Evolutionary conservation across 805 yeast genomes (phyloP).

Genomic region (Kurtzmaniella cleridarum): DNA sequence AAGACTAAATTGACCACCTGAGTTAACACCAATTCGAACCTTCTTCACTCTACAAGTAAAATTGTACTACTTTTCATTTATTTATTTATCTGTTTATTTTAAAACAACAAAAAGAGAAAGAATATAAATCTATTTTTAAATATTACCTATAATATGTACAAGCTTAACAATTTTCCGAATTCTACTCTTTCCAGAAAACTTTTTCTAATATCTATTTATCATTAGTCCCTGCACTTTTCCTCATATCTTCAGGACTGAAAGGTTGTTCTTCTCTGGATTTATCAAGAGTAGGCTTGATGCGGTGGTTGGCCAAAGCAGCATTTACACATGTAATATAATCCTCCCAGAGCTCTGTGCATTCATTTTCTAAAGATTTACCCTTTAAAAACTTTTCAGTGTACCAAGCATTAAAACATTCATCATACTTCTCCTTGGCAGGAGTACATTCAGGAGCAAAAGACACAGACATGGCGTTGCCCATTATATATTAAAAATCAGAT

Average conservation of each 20-base stretch:
- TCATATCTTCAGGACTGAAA: slow-evolving; percentile 39
- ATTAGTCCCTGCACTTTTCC: slow-evolving; percentile 16
- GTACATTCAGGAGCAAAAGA: slow-evolving; percentile 98
- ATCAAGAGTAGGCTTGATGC: slow-evolving; percentile 76
- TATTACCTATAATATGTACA: too few relatives aligned
- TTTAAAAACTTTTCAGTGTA: slow-evolving; percentile 78
- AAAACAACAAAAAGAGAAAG: too few relatives aligned
- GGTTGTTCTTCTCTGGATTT: slow-evolving; percentile 90
- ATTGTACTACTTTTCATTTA: too few relatives aligned
- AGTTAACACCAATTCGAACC: too few relatives aligned
- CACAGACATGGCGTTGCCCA: slow-evolving; percentile 47
- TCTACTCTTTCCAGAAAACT: not conserved
- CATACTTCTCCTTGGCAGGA: slow-evolving; percentile 76
- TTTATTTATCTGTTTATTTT: too few relatives aligned
- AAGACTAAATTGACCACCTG: too few relatives aligned
- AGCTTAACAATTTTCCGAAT: not conserved
- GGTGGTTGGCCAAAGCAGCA: slow-evolving; percentile 60
- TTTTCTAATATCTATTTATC: slow-evolving; percentile 1
- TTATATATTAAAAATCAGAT: slow-evolving; percentile 6
- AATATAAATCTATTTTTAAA: too few relatives aligned
- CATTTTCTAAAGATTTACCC: slow-evolving; percentile 59
- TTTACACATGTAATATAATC: slow-evolving; percentile 86
- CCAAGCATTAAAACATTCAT: slow-evolving; percentile 92
- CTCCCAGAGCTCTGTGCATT: slow-evolving; percentile 87
- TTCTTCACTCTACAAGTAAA: too few relatives aligned